Conservation (phyloP, 2,329 filamentous ascomycete genomes). For the Colletotrichum sp. region DNA sequence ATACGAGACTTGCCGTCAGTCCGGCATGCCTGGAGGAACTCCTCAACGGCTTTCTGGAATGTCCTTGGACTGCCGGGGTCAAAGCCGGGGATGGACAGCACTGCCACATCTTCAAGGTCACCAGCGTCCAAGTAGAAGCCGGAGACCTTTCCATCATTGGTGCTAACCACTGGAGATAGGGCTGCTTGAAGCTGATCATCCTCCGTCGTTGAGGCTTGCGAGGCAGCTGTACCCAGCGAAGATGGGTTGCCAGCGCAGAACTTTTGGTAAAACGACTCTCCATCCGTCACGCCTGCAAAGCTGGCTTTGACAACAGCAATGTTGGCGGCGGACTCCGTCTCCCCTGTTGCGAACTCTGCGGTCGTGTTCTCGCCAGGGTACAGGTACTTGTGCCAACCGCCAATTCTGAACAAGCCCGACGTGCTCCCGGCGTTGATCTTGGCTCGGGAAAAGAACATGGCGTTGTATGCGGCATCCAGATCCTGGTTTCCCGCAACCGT, state of each 20-base stretch:
- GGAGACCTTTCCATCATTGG: conserved; percentile 25
- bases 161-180: conserved; percentile 31
- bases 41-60: conserved; percentile 32
- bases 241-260: conserved; percentile 30
- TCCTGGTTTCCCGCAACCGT: conserved; percentile 25
- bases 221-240: neutral
- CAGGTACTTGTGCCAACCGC: conserved; percentile 28
- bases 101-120: conserved; percentile 36
- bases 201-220: neutral
- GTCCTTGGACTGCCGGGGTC: conserved; percentile 26
- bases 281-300: conserved; percentile 33
- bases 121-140: conserved; percentile 38
- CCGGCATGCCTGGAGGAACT: conserved; percentile 30
- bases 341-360: conserved; percentile 40
- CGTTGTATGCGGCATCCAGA: conserved; percentile 38
- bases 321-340: conserved; percentile 30
- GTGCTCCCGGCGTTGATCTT: conserved; percentile 14
- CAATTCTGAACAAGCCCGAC: conserved; percentile 31
- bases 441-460: conserved; percentile 37
- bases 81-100: conserved; percentile 31
- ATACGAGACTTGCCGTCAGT: conserved; percentile 62
- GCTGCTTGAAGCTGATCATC: conserved; percentile 18
- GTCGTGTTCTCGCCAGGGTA: conserved; percentile 36
- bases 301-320: conserved; percentile 30
- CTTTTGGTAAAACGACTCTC: conserved; percentile 33